Percentiles rank a stretch among this genome's conserved stretches.
Evolutionary conservation across 2,329 filamentous ascomycete genomes (phyloP).

Genomic region (Helotiales sp.): DNA sequence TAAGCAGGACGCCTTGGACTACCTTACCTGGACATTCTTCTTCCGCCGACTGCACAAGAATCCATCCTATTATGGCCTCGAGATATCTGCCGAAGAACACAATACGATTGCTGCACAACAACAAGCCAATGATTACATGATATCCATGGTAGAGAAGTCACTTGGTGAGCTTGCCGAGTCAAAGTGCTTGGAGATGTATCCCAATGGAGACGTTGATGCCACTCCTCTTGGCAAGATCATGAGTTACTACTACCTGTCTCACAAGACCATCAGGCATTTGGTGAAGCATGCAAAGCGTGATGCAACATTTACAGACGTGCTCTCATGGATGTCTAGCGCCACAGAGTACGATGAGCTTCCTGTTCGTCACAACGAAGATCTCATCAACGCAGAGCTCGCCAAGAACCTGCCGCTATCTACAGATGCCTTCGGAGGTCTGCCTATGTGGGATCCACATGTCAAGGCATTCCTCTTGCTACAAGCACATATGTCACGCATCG

Average conservation of each 20-base stretch:
- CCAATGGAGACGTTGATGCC: slow-evolving; percentile 85
- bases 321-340: slow-evolving; percentile 91
- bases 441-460: slow-evolving; percentile 98
- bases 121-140: slow-evolving; percentile 91
- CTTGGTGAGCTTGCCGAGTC: slow-evolving; percentile 80
- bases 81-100: slow-evolving; percentile 90
- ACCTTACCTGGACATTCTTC: slow-evolving; percentile 99
- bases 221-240: slow-evolving; percentile 97
- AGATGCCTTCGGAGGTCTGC: slow-evolving; percentile 56
- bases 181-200: slow-evolving; percentile 77
- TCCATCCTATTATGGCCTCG: slow-evolving; percentile 93
- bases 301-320: slow-evolving; percentile 76
- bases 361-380: slow-evolving; percentile 96
- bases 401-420: slow-evolving; percentile 68
- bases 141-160: slow-evolving; percentile 86
- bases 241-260: slow-evolving; percentile 98
- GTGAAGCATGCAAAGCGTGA: slow-evolving; percentile 72
- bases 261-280: slow-evolving; percentile 88
- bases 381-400: slow-evolving; percentile 90
- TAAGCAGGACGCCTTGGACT: slow-evolving; percentile 96
- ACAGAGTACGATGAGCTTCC: slow-evolving; percentile 97
- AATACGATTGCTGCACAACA: slow-evolving; percentile 83
- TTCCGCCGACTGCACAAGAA: slow-evolving; percentile 97
- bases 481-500: slow-evolving; percentile 89
- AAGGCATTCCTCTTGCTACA: slow-evolving; percentile 94